Evolutionary conservation across 2,329 filamentous ascomycete species (phyloP).

Genomic region (Colletotrichum orbiculare): DNA sequence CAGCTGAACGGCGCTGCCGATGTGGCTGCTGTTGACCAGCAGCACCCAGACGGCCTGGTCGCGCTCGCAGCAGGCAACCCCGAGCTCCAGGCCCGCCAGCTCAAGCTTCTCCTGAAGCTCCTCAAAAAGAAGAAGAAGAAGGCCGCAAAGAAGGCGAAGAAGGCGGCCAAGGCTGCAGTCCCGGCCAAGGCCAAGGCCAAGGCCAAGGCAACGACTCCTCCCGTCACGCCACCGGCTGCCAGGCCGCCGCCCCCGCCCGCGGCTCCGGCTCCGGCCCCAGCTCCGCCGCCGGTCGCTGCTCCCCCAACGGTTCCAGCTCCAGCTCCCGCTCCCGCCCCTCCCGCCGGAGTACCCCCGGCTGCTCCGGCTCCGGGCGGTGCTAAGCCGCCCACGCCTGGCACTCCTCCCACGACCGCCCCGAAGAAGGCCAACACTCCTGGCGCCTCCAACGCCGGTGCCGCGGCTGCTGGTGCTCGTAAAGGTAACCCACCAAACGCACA

Average conservation of each 20-base stretch:
- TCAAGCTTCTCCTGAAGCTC: constrained; percentile 1
- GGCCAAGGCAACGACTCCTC: neutral
- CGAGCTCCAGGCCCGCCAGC: constrained; percentile 6
- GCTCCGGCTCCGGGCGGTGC: neutral
- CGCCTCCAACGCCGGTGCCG: constrained; percentile 12
- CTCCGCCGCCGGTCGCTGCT: neutral
- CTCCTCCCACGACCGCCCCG: neutral
- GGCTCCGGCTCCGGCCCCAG: neutral
- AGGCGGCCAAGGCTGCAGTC: neutral
- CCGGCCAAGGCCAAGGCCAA: constrained; percentile 2
- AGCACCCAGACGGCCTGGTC: constrained; percentile 1
- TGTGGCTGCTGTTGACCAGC: constrained; percentile 24
- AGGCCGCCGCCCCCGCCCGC: neutral
- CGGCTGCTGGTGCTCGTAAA: constrained; percentile 4
- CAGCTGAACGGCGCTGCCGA: neutral
- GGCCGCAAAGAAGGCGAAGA: neutral
- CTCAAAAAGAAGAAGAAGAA: constrained; percentile 24
- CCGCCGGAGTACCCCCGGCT: too few relatives aligned
- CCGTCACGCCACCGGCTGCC: neutral
- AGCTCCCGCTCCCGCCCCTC: too few relatives aligned
- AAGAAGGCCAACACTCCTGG: constrained; percentile 18
- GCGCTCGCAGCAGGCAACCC: neutral
- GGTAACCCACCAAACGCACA: constrained; percentile 21
- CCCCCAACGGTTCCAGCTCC: neutral
- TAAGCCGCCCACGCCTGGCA: neutral